phyloP scores from a whole-genome alignment of 768 basidiomycete species.

The Pisolithus orientalis region DNA sequence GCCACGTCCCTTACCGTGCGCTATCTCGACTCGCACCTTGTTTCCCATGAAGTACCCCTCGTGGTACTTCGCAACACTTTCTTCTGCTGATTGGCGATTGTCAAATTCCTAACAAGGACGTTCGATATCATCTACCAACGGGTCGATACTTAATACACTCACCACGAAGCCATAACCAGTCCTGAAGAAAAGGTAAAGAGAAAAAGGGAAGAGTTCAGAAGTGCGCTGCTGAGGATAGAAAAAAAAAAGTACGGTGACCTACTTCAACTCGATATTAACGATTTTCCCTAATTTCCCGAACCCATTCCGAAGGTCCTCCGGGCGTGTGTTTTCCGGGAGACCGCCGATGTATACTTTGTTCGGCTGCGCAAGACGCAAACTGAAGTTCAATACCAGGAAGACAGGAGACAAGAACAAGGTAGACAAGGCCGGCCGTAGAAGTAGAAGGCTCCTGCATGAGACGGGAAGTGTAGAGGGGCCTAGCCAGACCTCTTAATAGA shows the following conservation, averaged over 20 bases:
- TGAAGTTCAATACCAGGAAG: slow-evolving; percentile 51
- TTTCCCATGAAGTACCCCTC: slow-evolving; percentile 91
- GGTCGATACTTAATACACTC: slow-evolving; percentile 25
- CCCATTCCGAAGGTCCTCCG: slow-evolving; percentile 80
- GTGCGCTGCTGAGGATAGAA: slow-evolving; percentile 3
- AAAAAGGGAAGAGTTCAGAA: slow-evolving; percentile 4
- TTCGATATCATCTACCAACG: slow-evolving; percentile 3
- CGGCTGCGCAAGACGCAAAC: slow-evolving; percentile 67
- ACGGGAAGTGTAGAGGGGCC: slow-evolving; percentile 33
- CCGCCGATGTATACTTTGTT: slow-evolving; percentile 93
- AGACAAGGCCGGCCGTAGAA: slow-evolving; percentile 30
- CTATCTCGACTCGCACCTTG: slow-evolving; percentile 83
- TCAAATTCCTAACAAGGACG: slow-evolving; percentile 66
- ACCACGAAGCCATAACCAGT: slow-evolving; percentile 89
- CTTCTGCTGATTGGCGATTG: slow-evolving; percentile 71
- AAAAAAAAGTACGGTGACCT: slow-evolving; percentile 28
- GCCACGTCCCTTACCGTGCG: slow-evolving; percentile 76
- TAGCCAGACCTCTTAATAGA: slow-evolving; percentile 4
- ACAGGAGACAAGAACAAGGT: slow-evolving; percentile 40
- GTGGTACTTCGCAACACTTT: slow-evolving; percentile 82
- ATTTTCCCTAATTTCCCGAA: slow-evolving; percentile 83
- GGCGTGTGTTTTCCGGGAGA: slow-evolving; percentile 78
- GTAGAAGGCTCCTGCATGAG: slow-evolving; percentile 27
- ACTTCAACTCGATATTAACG: slow-evolving; percentile 78
- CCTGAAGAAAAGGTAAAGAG: slow-evolving; percentile 32